Evolutionary conservation across 176 grass and related monocot genomes (phyloP).

Genomic region (Coix lacrymajobi): DNA sequence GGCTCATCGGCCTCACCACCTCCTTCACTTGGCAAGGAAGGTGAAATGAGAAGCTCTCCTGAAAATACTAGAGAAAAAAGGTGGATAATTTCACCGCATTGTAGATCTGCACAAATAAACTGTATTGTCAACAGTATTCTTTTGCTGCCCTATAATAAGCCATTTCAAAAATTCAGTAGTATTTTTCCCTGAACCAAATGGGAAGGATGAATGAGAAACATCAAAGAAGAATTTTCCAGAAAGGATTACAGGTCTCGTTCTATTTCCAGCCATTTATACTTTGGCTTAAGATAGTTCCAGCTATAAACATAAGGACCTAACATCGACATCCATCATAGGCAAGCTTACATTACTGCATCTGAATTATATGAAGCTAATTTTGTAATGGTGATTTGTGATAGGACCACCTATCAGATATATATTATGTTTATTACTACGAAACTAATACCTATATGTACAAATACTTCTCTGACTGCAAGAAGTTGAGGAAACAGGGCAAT

Average conservation of each 20-base stretch:
- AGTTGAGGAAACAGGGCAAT: not conserved
- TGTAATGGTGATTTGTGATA: not conserved
- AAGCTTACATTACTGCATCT: not conserved
- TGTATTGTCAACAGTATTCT: constrained; percentile 14
- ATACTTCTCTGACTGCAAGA: not conserved
- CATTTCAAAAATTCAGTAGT: constrained; percentile 52
- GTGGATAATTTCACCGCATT: not conserved
- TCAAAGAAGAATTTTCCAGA: constrained; percentile 67
- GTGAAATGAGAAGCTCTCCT: not conserved
- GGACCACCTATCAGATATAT: not conserved
- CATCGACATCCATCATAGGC: not conserved
- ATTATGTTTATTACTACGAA: not conserved
- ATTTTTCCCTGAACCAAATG: constrained; percentile 66
- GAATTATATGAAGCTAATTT: not conserved
- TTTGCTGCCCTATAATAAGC: constrained; percentile 51
- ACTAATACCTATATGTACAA: not conserved
- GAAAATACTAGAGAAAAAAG: not conserved
- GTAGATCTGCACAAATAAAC: constrained; percentile 35
- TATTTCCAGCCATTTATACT: constrained; percentile 40
- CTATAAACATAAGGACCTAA: not conserved
- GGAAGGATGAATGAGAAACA: constrained; percentile 66
- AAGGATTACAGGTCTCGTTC: constrained; percentile 55
- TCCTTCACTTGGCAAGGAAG: not conserved
- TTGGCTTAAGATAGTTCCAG: not conserved
- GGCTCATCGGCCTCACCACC: not conserved